Base-by-base conservation (phyloP, 139 green algal species). In the Chlamydomonas schloesseri region DNA sequence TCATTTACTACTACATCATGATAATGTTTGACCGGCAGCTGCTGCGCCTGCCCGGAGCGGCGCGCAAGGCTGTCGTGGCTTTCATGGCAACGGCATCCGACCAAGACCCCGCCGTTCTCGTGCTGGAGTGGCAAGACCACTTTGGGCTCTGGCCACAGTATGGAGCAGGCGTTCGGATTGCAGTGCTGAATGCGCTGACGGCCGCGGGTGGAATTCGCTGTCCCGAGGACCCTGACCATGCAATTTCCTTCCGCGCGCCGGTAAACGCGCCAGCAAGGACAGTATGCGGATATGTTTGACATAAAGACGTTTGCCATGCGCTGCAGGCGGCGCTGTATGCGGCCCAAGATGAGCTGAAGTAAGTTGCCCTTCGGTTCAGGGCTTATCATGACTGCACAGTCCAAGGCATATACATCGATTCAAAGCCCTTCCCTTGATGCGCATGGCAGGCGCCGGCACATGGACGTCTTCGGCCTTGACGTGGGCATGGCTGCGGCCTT, bases 121-220 rank as follows among this genome's bases (percentile, higher is more conserved):
- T 71, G 15, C 64, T 71, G n/a, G 64, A 71, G n/a, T 71, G 64
- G 64, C 64, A 71, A 29, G 64, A 71, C 64, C 64, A 71, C 64
- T n/a, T 71, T 42, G n/a, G n/a, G 29, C 24, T n/a, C 2, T 71
- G 64, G 64, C 29, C n/a, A 24, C 60, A 67, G 60, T 67, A 31
- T n/a, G 26, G 6, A 10, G 17, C 4, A 37, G 64, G 64, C 26
- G 64, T 71, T 71, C 64, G 64, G 9, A 37, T 24, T 29, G 64
- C 64, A 9, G 64, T 71, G 23, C 17, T 71, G n/a, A 24, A 28
- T 23, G 64, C 64, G 3, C 29, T 71, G 18, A 29, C 18, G 64
- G 29, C 29, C 14, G 11, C 24, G 13, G n/a, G n/a, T 4, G 64
- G 64, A 14, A 28, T 2, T 13, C 64, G 29, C 29, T 71, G 64